Base-by-base conservation (phyloP, 768 basidiomycete species). In the Suillus ampliporus region DNA sequence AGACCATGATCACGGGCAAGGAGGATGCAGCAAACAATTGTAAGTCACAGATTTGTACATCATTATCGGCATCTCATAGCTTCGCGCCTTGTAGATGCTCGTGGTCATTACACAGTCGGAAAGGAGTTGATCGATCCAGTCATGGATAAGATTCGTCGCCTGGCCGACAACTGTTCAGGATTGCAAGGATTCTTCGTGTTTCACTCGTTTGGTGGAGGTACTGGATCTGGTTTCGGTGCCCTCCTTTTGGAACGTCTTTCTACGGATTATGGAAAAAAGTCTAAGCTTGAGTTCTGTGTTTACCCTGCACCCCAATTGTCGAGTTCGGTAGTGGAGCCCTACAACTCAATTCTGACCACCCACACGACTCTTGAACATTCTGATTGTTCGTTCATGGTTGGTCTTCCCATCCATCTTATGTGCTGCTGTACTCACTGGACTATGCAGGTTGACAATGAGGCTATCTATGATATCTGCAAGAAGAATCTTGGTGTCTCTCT, bases 1-100 rank as follows among this genome's bases (percentile, higher is more conserved):
- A 99, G 82, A 92, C 94, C 52, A 86, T 99, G 80, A 89, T 99
- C 76, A 91, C 92, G 60, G 97, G 97, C 73, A 99, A 99, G 81
- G 97, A 99, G 82, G 97, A 99, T 72, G 97, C 97, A 56, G 97
- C 97, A 67, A 99, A 97, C 85, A 99, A 99, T 78, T 99, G 95
- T 95, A 75, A 76, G 87, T 77, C n/a, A 23, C 63, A 50, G 61
- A 44, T 28, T 61, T 46, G 3, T n/a, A 28, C 34, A 26, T 43
- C 34, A 11, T 21, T 44, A 10, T 53, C 61, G 54, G 47, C n/a
- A 43, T n/a, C 40, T 63, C 43, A 72, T 69, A 58, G 44, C 44
- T 57, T 48, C 41, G 57, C 61, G 26, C 40, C 41, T 51, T 46
- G 4, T 67, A 97, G 96, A 98, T 80, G 97, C 97, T 67, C 95